Percentiles rank a stretch among this genome's conserved stretches.
phyloP scores from a whole-genome alignment of 371 early-diverging fungal species.

The Haplosporangium sp. region DNA sequence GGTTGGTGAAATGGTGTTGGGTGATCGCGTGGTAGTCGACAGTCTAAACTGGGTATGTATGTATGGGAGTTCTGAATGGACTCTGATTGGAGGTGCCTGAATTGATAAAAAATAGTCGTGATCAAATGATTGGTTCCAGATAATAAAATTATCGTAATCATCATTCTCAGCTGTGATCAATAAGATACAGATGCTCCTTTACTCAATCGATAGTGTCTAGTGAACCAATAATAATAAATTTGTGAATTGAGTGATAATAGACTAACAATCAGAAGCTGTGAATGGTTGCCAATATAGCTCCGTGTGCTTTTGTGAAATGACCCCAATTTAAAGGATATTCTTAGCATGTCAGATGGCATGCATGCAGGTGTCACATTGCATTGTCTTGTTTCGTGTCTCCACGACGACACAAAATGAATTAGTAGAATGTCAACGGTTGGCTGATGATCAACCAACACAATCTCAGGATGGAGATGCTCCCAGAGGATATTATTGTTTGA shows the following conservation, averaged over 20 bases:
- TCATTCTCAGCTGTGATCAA: no score
- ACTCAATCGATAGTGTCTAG: no score
- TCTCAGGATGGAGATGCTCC: neutral
- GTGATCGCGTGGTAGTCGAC: neutral
- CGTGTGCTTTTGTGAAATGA: no score
- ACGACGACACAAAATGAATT: neutral
- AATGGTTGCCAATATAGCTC: no score
- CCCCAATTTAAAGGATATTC: neutral
- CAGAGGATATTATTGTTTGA: neutral
- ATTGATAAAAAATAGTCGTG: neutral
- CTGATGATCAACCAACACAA: neutral
- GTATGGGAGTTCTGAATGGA: slow-evolving; percentile 1
- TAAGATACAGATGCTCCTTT: no score
- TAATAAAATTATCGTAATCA: neutral
- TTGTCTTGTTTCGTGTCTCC: neutral
- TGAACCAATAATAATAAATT: no score
- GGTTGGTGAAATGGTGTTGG: no score
- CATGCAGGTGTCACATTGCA: neutral
- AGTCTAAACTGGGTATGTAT: neutral
- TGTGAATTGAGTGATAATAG: no score
- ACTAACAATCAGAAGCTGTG: no score
- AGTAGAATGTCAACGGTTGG: neutral
- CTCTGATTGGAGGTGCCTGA: slow-evolving; percentile 16
- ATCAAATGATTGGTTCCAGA: slow-evolving; percentile 5
- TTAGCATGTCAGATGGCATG: slow-evolving; percentile 14